Base-by-base conservation (phyloP, 2,329 filamentous ascomycete genomes). In the Rutstroemia sp. region DNA sequence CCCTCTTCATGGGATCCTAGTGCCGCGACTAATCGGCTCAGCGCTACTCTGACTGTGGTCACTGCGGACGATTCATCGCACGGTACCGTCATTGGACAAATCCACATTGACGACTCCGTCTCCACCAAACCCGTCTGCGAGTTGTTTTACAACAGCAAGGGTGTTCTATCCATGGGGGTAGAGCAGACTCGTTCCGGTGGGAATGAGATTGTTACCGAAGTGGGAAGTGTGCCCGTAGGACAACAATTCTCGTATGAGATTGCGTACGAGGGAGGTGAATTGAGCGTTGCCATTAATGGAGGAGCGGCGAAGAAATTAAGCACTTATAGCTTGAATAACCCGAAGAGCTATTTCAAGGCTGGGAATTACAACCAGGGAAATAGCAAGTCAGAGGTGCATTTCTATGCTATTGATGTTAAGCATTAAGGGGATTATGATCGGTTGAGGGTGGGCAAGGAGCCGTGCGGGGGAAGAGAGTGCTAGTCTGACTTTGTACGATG, bases 41-140 rank as follows among this genome's bases (percentile, higher is more conserved):
- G 58, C 17, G 71, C 64, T 2, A 62, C 61, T 0, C 61, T 75
- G 6, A 57, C 58, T 0, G 70, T 72, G 2, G 42, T 60, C 0
- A 58, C 62, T 39, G 67, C 71, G 0, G 68, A 70, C 57, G 65
- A 71, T 57, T 70, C 68, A 19, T 63, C 65, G 25, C 66, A 69
- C 50, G 71, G 70, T 8, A 73, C 70, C 9, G 70, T 72, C 6
- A 65, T 74, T 48, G 72, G 72, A 5, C 72, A 74, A 58, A 68
- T 74, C 55, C 70, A 73, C 47, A 69, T 72, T 48, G 69, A 73
- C 44, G 69, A 69, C 48, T 63, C 56, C 16, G 58, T 72, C 10
- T 73, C 70, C 21, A 66, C 56, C 56, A 75, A 75, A 61, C 73
- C 73, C 1, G 66, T 75, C 12, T 68, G 65, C 16, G 73, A 75